These are phyloP conservation scores for Claviceps capensis DNA, from an alignment of 2,329 filamentous ascomycete species.

Conservation along the genomic window DNA sequence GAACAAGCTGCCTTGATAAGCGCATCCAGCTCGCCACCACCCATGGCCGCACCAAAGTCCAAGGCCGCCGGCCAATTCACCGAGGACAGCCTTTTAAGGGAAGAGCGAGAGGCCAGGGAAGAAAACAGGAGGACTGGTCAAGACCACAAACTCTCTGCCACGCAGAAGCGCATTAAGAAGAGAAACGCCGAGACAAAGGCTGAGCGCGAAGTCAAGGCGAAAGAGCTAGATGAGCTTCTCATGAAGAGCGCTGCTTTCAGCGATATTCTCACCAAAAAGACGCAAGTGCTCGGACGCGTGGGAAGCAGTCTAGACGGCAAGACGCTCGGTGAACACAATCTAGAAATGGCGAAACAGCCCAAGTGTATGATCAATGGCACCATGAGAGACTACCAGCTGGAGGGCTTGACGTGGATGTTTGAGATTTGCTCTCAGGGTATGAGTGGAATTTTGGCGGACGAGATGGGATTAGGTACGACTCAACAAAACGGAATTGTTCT, in stretches of 20 bases:
- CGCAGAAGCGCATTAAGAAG: constrained; percentile 29
- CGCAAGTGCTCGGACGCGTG: constrained; percentile 46
- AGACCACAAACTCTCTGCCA: constrained; percentile 23
- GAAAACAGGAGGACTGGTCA: constrained; percentile 36
- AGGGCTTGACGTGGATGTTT: constrained; percentile 91
- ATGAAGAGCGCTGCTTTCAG: constrained; percentile 47
- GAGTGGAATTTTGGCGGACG: constrained; percentile 82
- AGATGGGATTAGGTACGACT: constrained; percentile 65
- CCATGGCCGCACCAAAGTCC: constrained; percentile 9
- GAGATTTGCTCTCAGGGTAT: constrained; percentile 69
- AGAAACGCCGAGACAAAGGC: constrained; percentile 37
- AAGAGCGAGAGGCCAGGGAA: constrained; percentile 21
- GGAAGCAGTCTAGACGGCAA: constrained; percentile 47
- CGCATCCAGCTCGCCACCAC: constrained; percentile 24
- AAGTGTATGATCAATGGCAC: constrained; percentile 71
- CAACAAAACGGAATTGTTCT: neutral
- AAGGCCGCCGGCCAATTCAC: constrained; percentile 8
- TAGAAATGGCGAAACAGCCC: constrained; percentile 76
- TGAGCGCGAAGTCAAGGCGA: constrained; percentile 44
- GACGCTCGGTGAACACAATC: constrained; percentile 46
- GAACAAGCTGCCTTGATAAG: constrained; percentile 19
- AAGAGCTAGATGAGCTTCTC: constrained; percentile 44
- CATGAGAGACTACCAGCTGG: constrained; percentile 89
- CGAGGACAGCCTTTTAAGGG: constrained; percentile 19
- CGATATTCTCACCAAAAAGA: constrained; percentile 50